phyloP scores from a whole-genome alignment of 176 grass and related monocot species.

The Rhynchospora pubera region DNA sequence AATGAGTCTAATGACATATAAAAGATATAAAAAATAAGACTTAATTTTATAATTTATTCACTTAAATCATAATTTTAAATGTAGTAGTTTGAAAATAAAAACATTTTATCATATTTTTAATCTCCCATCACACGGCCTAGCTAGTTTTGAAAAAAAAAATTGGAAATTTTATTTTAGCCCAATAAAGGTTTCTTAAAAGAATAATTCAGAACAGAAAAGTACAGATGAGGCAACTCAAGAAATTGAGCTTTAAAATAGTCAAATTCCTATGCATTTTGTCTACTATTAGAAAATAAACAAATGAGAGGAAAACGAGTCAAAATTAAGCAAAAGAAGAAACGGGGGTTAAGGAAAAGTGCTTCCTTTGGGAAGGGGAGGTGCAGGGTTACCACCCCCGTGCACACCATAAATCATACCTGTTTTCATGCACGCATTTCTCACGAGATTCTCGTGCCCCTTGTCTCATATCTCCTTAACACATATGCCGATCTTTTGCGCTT shows the following conservation, averaged over 20 bases:
- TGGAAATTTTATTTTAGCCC: not conserved
- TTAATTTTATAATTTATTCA: not conserved
- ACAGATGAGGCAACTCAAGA: not conserved
- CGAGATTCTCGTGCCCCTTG: conserved; percentile 12
- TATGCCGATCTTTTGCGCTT: not conserved
- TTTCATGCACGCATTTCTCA: conserved; percentile 20
- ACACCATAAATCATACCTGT: not conserved
- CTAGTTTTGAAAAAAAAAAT: not conserved
- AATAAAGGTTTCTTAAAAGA: not conserved
- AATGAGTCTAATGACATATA: no score
- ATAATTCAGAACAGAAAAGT: not conserved
- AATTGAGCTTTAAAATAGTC: not conserved
- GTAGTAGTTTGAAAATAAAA: not conserved
- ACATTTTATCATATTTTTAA: not conserved
- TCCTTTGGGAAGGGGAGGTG: not conserved
- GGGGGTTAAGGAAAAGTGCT: not conserved
- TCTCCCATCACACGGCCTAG: not conserved
- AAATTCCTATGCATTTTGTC: not conserved
- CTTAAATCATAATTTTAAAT: not conserved
- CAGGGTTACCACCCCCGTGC: not conserved
- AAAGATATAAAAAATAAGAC: not conserved
- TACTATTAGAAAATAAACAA: not conserved
- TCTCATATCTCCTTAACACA: not conserved
- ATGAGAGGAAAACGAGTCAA: not conserved
- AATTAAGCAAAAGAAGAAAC: not conserved